Base-by-base conservation (phyloP, 2,329 filamentous ascomycete genomes). In the Westerdykella aurantiaca region DNA sequence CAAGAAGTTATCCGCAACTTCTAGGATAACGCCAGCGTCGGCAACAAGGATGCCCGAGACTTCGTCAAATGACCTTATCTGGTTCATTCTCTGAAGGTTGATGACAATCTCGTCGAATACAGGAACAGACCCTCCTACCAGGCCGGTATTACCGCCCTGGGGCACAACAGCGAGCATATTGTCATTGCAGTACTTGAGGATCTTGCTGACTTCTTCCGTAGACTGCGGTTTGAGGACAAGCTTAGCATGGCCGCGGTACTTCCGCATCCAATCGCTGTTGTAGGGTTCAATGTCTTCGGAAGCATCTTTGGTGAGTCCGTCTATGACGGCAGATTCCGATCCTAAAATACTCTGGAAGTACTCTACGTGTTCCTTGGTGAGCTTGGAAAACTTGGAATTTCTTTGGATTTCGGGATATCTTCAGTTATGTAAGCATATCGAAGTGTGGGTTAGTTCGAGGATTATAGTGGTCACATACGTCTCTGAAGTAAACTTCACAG, bases 211-310 rank as follows among this genome's bases (percentile, higher is more conserved):
- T 69, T 98, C 85, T 58, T 91, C 83, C 0, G 88, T 91, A 13
- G 81, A 85, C 41, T 78, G 80, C 10, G 93, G 93, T 71, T 89
- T 94, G 50, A 98, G 72, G 4, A 97, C 89, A 21, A 98, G 74
- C 61, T 83, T 82, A 48, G 87, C 82, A 69, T 96, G 89, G 23
- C 93, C 94, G 48, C 87, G 83, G 73, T 95, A 98, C 72, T 98
- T 98, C 69, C 87, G 84, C 90, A 98, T 96, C 93, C 94, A 98
- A 72, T 98, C 93, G 64, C 83, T 82, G 70, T 98, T 98, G 77
- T 89, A 98, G 6, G 86, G 80, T 64, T 93, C 88, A 52, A 97
- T 77, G 63, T 97, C 93, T 57, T 87, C 86, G 2, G 76, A 72
- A 12, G 82, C 82, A 67, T 90, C 81, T 54, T 80, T 69, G 3